Percentiles rank a stretch among this genome's conserved stretches.
Evolutionary conservation across 164 flowering plant species (phyloP).

Genomic region (Berberis vulgaris): DNA sequence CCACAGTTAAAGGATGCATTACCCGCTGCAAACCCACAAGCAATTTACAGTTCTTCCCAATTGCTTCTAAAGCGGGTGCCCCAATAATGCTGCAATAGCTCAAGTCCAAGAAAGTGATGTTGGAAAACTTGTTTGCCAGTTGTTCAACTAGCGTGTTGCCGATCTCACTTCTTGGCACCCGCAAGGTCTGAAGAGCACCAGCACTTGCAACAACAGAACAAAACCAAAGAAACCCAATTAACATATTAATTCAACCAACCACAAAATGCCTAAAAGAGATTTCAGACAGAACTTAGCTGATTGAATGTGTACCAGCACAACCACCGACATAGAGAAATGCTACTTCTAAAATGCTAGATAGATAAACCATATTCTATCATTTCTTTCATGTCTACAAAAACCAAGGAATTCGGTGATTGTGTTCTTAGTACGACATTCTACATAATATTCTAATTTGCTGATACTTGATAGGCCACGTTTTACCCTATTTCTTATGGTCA

Average conservation of each 20-base stretch:
- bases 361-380: background rate
- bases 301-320: no score
- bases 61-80: slow-evolving; percentile 14
- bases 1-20: slow-evolving; percentile 53
- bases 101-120: slow-evolving; percentile 11
- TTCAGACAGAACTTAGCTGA: no score
- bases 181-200: background rate
- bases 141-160: slow-evolving; percentile 45
- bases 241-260: no score
- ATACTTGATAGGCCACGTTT: slow-evolving; percentile 42
- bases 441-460: slow-evolving; percentile 8
- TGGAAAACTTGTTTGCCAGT: slow-evolving; percentile 24
- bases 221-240: no score
- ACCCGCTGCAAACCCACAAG: slow-evolving; percentile 37
- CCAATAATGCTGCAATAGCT: slow-evolving; percentile 9
- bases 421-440: no score
- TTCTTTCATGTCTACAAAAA: slow-evolving; percentile 59
- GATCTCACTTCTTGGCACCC: slow-evolving; percentile 49
- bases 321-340: no score
- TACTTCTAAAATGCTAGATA: no score
- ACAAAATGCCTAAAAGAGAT: no score
- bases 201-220: no score
- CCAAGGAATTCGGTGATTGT: slow-evolving; percentile 20
- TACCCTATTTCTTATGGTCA: slow-evolving; percentile 13
- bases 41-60: slow-evolving; percentile 55